Evolutionary conservation across 495 filamentous ascomycete genomes (phyloP), one percentile per base, ranked within the genome.

Genomic region (Talaromyces ruber): DNA sequence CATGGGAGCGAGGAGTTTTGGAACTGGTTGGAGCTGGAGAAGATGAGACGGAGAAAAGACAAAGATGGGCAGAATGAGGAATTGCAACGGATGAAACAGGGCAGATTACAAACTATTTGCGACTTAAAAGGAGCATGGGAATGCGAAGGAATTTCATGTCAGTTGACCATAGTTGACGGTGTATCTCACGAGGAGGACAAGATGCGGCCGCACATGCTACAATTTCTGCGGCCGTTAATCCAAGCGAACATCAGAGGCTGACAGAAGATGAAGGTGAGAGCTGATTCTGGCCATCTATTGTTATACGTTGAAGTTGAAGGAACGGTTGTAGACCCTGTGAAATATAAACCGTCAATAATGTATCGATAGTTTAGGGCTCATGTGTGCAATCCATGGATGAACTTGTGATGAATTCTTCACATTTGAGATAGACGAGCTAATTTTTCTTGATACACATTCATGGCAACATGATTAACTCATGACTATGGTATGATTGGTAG

Each of bases 1-100:
- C 64, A 67, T 57, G 66, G 65, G 6, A 60, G 64, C 7, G 68
- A 64, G 3, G 81, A 79, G 79, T 54, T 52, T 6, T 81, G 79
- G 79, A 65, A 78, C 12, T 63, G 58, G 66, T 21, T 69, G 59
- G 22, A 32, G 5, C 9, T 69, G 59, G 22, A 32, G 5, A 3
- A 32, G 25, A 12, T 56, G 5, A 56, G 14, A 28, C 6, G 8
- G 24, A 2, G 22, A 8, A n/a, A 59, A 59, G 29, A 25, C 16
- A 43, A 59, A 24, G 7, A 21, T 39, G 12, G 34, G 14, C 34
- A 39, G 34, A 39, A 39, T 39, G 34, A 39, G 5, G 34, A 39
- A 39, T 39, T 39, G 34, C 9, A 39, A 39, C 34, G 34, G 14
- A 39, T 39, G 34, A 39, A 14, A 39, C 12, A 39, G 34, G 34